phyloP scores from a whole-genome alignment of 208 protist species.

The Leishmania gerbilli region DNA sequence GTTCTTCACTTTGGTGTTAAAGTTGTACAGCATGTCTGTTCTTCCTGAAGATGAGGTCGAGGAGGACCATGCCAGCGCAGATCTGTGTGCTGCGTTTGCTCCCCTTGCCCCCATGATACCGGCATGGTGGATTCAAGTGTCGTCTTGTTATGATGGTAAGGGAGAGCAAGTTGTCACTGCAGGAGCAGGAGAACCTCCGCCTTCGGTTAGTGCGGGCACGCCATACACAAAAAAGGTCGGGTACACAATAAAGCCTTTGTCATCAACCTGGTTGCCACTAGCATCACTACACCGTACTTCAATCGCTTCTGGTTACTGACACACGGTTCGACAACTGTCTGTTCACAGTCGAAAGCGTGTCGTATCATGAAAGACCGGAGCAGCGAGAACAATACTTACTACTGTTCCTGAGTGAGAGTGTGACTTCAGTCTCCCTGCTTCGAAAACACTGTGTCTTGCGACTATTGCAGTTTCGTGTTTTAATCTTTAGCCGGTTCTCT shows the following conservation, averaged over 20 bases:
- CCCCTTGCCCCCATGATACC: conserved; percentile 43
- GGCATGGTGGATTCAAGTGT: conserved; percentile 53
- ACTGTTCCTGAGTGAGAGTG: not conserved
- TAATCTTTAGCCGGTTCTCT: not conserved
- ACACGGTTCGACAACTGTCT: not conserved
- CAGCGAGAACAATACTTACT: not conserved
- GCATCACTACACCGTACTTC: conserved; percentile 20
- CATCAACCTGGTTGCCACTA: conserved; percentile 30
- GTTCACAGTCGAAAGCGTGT: not conserved
- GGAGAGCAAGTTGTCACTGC: conserved; percentile 35
- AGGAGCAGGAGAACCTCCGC: conserved; percentile 46
- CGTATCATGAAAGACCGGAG: not conserved
- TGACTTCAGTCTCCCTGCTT: too few relatives aligned
- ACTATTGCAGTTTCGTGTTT: not conserved
- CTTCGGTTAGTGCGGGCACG: conserved; percentile 42
- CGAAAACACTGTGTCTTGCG: not conserved
- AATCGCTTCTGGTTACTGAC: conserved; percentile 17
- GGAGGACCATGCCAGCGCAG: not conserved
- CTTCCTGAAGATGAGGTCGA: not conserved
- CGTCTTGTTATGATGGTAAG: conserved; percentile 66
- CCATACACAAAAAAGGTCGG: conserved; percentile 41
- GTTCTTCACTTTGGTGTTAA: conserved; percentile 55
- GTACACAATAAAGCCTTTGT: conserved; percentile 67
- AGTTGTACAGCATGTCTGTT: conserved; percentile 16
- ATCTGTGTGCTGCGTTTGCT: conserved; percentile 39